These are phyloP conservation scores for Arctostaphylos glauca DNA, from an alignment of 148 eudicot genomes.

Conservation along the genomic window DNA sequence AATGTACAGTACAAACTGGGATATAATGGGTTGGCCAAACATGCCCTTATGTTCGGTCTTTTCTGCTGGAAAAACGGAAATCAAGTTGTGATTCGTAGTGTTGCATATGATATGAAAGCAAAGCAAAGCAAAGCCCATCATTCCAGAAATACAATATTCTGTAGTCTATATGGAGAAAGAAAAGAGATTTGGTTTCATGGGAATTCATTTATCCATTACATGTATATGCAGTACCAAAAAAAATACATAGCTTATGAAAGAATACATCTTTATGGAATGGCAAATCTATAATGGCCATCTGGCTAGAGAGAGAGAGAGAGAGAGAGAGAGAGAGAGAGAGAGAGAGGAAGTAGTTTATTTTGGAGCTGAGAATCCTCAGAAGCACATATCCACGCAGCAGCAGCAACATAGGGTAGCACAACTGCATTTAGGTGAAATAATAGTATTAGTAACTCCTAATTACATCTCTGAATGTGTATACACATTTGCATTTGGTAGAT, in stretches of 20 bases:
- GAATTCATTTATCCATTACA: not conserved
- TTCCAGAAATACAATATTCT: not conserved
- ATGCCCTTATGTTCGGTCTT: too few species aligned
- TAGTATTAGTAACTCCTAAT: not conserved
- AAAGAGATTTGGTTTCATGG: not conserved
- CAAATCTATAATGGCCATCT: not conserved
- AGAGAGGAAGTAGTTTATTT: not conserved
- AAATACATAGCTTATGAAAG: not conserved
- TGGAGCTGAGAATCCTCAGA: not conserved
- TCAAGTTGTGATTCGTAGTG: not conserved
- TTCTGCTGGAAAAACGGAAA: too few species aligned
- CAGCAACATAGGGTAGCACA: conserved; percentile 13
- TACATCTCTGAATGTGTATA: too few species aligned
- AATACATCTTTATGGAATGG: not conserved
- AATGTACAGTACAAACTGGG: too few species aligned
- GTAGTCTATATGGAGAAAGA: not conserved
- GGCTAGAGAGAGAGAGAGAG: not conserved
- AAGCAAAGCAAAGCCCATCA: not conserved
- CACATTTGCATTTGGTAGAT: too few species aligned
- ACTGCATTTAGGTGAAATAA: not conserved
- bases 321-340: not conserved
- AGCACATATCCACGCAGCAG: conserved; percentile 11
- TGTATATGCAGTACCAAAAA: not conserved
- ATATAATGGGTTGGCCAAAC: too few species aligned
- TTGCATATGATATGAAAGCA: not conserved